phyloP scores from a whole-genome alignment of 768 basidiomycete species.

The Ramaria rubella region DNA sequence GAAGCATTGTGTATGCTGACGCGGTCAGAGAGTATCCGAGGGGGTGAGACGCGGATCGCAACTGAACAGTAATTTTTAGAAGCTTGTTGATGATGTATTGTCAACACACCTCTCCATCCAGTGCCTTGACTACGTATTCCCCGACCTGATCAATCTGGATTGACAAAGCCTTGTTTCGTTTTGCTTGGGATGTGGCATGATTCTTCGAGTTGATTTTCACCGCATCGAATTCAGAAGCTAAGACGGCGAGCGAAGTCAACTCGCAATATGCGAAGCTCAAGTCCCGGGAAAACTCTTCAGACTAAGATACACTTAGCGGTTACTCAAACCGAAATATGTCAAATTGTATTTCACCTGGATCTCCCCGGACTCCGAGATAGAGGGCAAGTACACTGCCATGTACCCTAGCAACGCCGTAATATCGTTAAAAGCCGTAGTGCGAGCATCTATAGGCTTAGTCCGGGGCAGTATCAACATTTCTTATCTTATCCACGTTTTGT shows the following conservation, averaged over 20 bases:
- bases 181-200: background rate
- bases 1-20: slow-evolving; percentile 53
- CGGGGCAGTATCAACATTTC: background rate
- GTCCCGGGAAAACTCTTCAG: slow-evolving; percentile 60
- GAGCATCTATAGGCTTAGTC: slow-evolving; percentile 14
- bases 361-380: slow-evolving; percentile 38
- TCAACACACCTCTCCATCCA: slow-evolving; percentile 40
- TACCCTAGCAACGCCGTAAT: slow-evolving; percentile 58
- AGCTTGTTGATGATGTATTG: slow-evolving; percentile 24
- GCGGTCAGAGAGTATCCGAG: slow-evolving; percentile 36
- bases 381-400: slow-evolving; percentile 84
- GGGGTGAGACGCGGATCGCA: background rate
- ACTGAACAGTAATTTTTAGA: slow-evolving; percentile 20
- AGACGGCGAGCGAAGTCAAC: slow-evolving; percentile 56
- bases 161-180: slow-evolving; percentile 13
- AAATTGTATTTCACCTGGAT: slow-evolving; percentile 41
- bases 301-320: slow-evolving; percentile 31
- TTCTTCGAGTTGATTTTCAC: background rate
- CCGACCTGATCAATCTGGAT: slow-evolving; percentile 47
- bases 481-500: slow-evolving; percentile 16
- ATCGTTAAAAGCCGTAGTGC: slow-evolving; percentile 35
- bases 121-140: slow-evolving; percentile 53
- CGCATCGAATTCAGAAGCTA: slow-evolving; percentile 26
- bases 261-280: slow-evolving; percentile 77
- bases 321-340: slow-evolving; percentile 7